phyloP scores from a whole-genome alignment of 768 basidiomycete species.

The Lactarius psammicola region DNA sequence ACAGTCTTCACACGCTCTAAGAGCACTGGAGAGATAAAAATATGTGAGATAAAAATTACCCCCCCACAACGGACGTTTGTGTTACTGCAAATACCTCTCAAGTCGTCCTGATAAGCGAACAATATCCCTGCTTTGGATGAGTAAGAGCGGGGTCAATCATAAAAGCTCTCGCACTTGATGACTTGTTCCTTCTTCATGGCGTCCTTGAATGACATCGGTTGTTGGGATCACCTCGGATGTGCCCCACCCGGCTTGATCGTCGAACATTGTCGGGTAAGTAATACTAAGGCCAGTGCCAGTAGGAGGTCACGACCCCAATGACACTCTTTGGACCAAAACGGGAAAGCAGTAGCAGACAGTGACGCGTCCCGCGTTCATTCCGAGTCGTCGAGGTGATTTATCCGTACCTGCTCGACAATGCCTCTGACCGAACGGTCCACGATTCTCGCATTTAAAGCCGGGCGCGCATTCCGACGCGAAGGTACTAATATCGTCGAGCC shows the following conservation, averaged over 20 bases:
- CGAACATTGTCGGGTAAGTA: conserved; percentile 20
- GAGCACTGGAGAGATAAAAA: conserved; percentile 48
- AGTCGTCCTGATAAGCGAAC: conserved; percentile 70
- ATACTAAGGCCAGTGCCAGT: not conserved
- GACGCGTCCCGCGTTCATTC: conserved; percentile 17
- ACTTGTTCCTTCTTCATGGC: conserved; percentile 74
- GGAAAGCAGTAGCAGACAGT: conserved; percentile 10
- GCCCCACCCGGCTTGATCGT: conserved; percentile 27
- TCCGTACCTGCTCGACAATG: conserved; percentile 11
- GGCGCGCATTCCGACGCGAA: conserved; percentile 68
- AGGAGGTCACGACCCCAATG: not conserved
- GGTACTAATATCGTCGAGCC: conserved; percentile 69
- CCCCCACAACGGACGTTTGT: not conserved
- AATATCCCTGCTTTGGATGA: conserved; percentile 56
- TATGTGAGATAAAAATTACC: not conserved
- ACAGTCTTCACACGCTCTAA: conserved; percentile 63
- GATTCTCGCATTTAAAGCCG: conserved; percentile 60
- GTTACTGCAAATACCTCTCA: conserved; percentile 53
- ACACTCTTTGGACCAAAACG: conserved; percentile 3
- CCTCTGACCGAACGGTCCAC: conserved; percentile 26
- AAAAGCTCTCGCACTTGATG: conserved; percentile 56
- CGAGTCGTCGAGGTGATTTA: not conserved
- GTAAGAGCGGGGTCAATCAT: not conserved
- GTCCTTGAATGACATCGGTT: conserved; percentile 69
- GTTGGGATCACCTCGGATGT: conserved; percentile 38